phyloP scores from a whole-genome alignment of 352 stramenopile genomes.

The Phytophthora constricta region DNA sequence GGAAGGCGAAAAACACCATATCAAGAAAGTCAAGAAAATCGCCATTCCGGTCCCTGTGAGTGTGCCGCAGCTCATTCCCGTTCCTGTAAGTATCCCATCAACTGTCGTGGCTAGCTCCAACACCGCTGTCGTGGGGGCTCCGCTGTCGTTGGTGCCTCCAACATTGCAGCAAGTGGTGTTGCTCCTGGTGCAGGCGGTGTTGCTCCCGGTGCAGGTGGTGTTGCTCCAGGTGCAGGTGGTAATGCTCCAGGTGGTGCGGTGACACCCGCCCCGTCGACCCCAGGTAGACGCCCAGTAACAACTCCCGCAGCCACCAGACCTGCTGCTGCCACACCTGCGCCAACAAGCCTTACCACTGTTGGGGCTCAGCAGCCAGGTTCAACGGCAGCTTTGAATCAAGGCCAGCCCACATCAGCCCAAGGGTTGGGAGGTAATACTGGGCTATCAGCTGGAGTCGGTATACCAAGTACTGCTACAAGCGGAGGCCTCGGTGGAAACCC shows the following conservation, averaged over 20 bases:
- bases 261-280: constrained; percentile 28
- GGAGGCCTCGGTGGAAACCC: constrained; percentile 20
- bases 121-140: constrained; percentile 29
- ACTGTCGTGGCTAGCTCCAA: constrained; percentile 32
- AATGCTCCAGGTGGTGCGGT: constrained; percentile 13
- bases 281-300: constrained; percentile 14
- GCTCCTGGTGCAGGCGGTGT: no score
- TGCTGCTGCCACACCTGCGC: constrained; percentile 30
- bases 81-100: constrained; percentile 29
- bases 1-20: constrained; percentile 20
- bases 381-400: background rate
- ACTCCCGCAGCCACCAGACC: constrained; percentile 24
- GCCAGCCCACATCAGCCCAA: background rate
- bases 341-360: constrained; percentile 9
- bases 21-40: constrained; percentile 48
- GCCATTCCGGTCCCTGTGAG: constrained; percentile 28
- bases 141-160: no score
- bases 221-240: no score
- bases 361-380: constrained; percentile 1
- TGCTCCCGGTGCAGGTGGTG: no score
- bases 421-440: background rate
- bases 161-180: constrained; percentile 9
- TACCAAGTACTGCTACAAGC: background rate
- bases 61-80: constrained; percentile 35
- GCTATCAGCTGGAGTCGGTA: background rate